A percentile compares a stretch with the other conserved stretches of the same genome.
Conservation (phyloP, 116 monocot species). For the Papilionanthe hybrid region DNA sequence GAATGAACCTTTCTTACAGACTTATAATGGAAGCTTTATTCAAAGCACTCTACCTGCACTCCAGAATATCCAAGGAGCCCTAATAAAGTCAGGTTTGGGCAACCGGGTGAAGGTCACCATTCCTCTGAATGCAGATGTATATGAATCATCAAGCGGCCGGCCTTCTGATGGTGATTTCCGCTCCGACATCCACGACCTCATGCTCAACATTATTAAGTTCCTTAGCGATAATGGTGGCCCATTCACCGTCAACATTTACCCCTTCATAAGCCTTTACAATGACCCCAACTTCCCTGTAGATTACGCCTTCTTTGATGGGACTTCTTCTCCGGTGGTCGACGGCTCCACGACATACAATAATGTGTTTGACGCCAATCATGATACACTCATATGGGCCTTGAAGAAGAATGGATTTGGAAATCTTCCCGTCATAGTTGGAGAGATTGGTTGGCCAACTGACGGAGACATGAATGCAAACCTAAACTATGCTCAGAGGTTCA, state of each 20-base stretch:
- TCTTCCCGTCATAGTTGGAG: slow-evolving; percentile 25
- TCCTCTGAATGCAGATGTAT: slow-evolving; percentile 30
- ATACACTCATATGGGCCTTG: slow-evolving; percentile 31
- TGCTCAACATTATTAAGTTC: slow-evolving; percentile 26
- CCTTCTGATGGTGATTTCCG: slow-evolving; percentile 36
- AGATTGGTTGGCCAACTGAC: slow-evolving; percentile 34
- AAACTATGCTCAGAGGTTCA: slow-evolving; percentile 22
- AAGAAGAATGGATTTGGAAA: slow-evolving; percentile 29
- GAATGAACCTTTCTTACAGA: slow-evolving; percentile 28
- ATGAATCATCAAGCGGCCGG: slow-evolving; percentile 6
- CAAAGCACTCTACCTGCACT: slow-evolving; percentile 26
- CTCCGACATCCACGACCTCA: slow-evolving; percentile 17
- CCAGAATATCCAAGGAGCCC: slow-evolving; percentile 30
- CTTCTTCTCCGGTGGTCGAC: slow-evolving; percentile 11
- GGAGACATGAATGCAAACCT: slow-evolving; percentile 29
- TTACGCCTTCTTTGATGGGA: slow-evolving; percentile 32
- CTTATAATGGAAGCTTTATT: slow-evolving; percentile 29
- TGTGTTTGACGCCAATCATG: slow-evolving; percentile 29
- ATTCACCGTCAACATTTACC: slow-evolving; percentile 94
- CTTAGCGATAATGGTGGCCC: slow-evolving; percentile 27
- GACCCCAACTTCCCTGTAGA: slow-evolving; percentile 33
- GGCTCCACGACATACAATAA: slow-evolving; percentile 16
- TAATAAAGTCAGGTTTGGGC: slow-evolving; percentile 21
- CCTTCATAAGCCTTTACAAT: slow-evolving; percentile 84
- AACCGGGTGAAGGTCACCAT: slow-evolving; percentile 25